A percentile compares a stretch with the other conserved stretches of the same genome.
Conservation (phyloP, 805 yeast genomes). For the Yamadazyma sp. region DNA sequence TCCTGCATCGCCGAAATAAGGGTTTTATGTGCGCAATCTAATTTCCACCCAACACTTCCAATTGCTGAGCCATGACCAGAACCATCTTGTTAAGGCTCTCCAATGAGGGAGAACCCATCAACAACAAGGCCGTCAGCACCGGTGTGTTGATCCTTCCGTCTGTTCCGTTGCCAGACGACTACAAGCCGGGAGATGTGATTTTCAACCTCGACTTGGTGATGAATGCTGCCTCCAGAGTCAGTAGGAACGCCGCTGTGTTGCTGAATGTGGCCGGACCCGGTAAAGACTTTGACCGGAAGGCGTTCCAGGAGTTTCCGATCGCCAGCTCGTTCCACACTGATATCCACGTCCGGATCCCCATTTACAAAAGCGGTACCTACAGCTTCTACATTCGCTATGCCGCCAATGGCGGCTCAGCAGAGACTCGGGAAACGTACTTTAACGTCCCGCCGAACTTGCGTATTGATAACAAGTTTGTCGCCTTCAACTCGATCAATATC, state of each 20-base stretch:
- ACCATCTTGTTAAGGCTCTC: slow-evolving; percentile 49
- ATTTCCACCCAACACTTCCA: too few relatives aligned
- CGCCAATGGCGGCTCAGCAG: slow-evolving; percentile 19
- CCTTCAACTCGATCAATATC: slow-evolving; percentile 75
- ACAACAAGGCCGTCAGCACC: slow-evolving; percentile 31
- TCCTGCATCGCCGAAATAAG: too few relatives aligned
- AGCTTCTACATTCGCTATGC: slow-evolving; percentile 66
- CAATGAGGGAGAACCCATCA: slow-evolving; percentile 48
- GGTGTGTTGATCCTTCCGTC: slow-evolving; percentile 57
- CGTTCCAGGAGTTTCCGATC: slow-evolving; percentile 52
- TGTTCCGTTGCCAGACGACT: slow-evolving; percentile 32
- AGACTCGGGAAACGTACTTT: slow-evolving; percentile 62
- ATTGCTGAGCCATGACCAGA: slow-evolving; percentile 3
- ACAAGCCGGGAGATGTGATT: slow-evolving; percentile 39
- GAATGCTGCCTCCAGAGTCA: slow-evolving; percentile 72
- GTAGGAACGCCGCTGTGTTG: slow-evolving; percentile 70
- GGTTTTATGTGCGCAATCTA: too few relatives aligned
- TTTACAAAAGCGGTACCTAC: slow-evolving; percentile 76
- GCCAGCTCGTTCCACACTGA: slow-evolving; percentile 64
- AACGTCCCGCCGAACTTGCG: slow-evolving; percentile 76
- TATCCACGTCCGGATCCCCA: slow-evolving; percentile 55
- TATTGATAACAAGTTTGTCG: slow-evolving; percentile 54
- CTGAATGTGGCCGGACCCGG: slow-evolving; percentile 61
- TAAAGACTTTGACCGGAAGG: slow-evolving; percentile 53
- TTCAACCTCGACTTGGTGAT: slow-evolving; percentile 59